Base-by-base conservation (phyloP, 768 basidiomycete genomes). In the Cubamyces sp. region DNA sequence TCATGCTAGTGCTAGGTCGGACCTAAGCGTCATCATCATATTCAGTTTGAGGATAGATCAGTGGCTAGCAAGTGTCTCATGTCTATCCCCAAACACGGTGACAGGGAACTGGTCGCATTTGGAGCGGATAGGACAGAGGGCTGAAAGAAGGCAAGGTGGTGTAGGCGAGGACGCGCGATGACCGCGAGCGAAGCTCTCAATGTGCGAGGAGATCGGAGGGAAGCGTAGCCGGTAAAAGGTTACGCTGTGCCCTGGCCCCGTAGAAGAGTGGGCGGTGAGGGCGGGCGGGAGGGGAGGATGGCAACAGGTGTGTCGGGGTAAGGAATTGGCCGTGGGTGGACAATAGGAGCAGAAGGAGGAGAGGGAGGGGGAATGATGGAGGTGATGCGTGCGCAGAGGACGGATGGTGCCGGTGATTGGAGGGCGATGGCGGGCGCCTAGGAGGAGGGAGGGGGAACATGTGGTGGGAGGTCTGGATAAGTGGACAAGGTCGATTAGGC, bases 151-250 rank as follows among this genome's bases (percentile, higher is more conserved):
- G 26, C 37, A 34, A 37, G n/a, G 11, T 30, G n/a, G n/a, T 3
- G 19, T 23, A 48, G 21, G 42, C 11, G 23, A 42, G 23, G 40
- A 49, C 46, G 60, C n/a, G 47, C 53, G 54, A 56, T 55, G 47
- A 34, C 21, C 60, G 53, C 47, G 47, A 49, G 60, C 60, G 60
- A 55, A 54, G 60, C 47, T 34, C 26, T 28, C 18, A n/a, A 42
- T 25, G 40, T 25, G 42, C 48, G 60, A 43, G 41, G 60, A 55
- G 48, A 50, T 48, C 53, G 60, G 54, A 54, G 47, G 40, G 43
- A 49, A 40, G 60, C 30, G n/a, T 19, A 9, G 23, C 59, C 45
- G 59, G 52, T 39, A 18, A 47, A 39, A 46, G 59, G 16, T 8
- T 25, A 12, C 37, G 37, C 5, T 51, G 50, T 15, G 50, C 45